A percentile compares a stretch with the other conserved stretches of the same genome.
These are phyloP conservation scores for Trichosporon inkin DNA, from an alignment of 1,284 basidiomycete species.

Conservation along the genomic window DNA sequence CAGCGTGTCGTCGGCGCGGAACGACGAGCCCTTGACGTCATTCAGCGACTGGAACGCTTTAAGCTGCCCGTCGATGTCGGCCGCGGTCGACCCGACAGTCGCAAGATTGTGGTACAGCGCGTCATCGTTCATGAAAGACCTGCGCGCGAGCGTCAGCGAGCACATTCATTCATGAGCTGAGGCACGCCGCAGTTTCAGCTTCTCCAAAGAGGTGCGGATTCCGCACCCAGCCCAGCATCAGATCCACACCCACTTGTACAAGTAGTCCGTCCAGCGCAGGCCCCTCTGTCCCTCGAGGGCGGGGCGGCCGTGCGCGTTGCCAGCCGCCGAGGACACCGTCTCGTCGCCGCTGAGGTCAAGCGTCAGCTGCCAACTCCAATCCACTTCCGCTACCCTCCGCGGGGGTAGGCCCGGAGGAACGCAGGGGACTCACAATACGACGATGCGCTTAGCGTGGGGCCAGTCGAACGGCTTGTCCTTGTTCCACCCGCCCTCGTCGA, in stretches of 20 bases:
- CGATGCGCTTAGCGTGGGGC: background rate
- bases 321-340: background rate
- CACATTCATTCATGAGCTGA: too few species aligned
- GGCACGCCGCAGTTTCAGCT: too few species aligned
- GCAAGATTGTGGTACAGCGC: slow-evolving; percentile 4
- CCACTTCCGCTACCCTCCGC: too few species aligned
- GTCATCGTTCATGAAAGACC: slow-evolving; percentile 2
- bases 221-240: background rate
- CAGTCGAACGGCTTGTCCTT: background rate
- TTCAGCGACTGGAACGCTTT: slow-evolving; percentile 1
- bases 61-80: background rate
- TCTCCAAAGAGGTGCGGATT: too few species aligned
- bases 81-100: background rate
- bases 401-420: too few species aligned
- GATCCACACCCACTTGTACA: background rate
- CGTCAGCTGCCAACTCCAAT: too few species aligned
- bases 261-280: slow-evolving; percentile 3
- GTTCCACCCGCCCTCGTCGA: slow-evolving; percentile 2
- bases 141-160: background rate
- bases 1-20: background rate
- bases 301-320: slow-evolving; percentile 1
- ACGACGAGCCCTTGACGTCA: background rate
- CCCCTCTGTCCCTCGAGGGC: background rate
- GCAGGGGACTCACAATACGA: background rate
- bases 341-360: background rate